phyloP scores from a whole-genome alignment of 257 asterid species.

The Nicotiana attenuata region DNA sequence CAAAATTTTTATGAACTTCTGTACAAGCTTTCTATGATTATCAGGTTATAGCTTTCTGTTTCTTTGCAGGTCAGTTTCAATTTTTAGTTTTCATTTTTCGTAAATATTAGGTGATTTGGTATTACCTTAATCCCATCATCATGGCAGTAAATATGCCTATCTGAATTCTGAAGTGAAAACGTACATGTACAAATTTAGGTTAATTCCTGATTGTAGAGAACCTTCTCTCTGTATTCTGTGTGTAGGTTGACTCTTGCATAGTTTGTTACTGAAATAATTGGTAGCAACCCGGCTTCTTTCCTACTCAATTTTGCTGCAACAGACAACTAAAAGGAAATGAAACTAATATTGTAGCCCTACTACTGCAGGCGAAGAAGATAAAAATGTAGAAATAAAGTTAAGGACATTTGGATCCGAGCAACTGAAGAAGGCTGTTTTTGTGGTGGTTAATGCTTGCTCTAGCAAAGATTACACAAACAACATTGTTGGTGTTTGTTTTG shows the following conservation, averaged over 20 bases:
- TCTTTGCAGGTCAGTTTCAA: neutral
- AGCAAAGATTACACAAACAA: constrained; percentile 76
- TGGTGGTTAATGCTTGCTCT: constrained; percentile 88
- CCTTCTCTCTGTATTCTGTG: neutral
- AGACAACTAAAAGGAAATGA: neutral
- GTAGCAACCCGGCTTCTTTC: neutral
- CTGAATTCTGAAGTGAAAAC: neutral
- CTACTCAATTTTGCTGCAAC: neutral
- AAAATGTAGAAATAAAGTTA: constrained; percentile 65
- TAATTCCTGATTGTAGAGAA: neutral
- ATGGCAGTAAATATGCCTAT: neutral
- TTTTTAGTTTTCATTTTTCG: neutral
- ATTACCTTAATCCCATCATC: neutral
- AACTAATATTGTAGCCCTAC: neutral
- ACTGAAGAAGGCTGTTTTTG: constrained; percentile 47
- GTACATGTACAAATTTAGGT: neutral
- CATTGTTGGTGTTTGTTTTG: constrained; percentile 85
- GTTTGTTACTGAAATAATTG: constrained; percentile 6
- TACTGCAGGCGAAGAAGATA: constrained; percentile 75
- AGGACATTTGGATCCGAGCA: constrained; percentile 54
- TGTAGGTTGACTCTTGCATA: neutral
- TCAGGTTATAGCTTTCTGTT: neutral
- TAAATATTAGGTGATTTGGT: neutral
- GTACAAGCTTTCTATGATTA: neutral
- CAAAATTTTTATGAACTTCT: neutral